These are phyloP conservation scores for Boletus albobrunnescens DNA, from an alignment of 1,284 basidiomycete genomes.

Conservation along the genomic window DNA sequence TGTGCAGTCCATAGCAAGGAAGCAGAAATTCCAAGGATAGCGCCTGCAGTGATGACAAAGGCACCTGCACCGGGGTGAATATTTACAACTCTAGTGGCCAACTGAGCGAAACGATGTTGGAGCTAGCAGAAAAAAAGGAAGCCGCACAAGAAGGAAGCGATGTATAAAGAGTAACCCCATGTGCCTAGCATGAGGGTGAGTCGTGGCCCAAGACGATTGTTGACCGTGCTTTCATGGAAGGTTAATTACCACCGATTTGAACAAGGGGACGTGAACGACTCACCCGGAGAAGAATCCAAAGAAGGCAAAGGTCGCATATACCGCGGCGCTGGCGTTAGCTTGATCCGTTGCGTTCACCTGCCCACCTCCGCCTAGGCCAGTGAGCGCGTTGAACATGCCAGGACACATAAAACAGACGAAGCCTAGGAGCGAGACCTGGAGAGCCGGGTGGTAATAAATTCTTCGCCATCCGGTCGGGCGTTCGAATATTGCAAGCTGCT, in stretches of 20 bases:
- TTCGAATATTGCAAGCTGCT: constrained; percentile 21
- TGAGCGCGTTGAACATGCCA: constrained; percentile 33
- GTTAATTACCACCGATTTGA: neutral
- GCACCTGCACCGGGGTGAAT: constrained; percentile 39
- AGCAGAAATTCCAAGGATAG: constrained; percentile 59
- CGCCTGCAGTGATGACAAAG: constrained; percentile 55
- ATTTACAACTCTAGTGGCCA: constrained; percentile 44
- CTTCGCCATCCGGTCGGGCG: constrained; percentile 31
- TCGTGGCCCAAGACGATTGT: constrained; percentile 52
- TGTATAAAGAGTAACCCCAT: constrained; percentile 49
- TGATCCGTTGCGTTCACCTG: constrained; percentile 31
- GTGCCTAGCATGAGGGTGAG: constrained; percentile 53
- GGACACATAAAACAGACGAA: constrained; percentile 41
- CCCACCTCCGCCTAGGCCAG: constrained; percentile 40
- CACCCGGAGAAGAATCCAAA: constrained; percentile 47
- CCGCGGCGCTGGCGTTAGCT: constrained; percentile 39
- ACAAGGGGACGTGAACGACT: too few species aligned
- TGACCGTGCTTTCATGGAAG: constrained; percentile 40
- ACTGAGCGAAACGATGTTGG: neutral
- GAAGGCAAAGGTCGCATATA: constrained; percentile 42
- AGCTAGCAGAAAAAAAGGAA: constrained; percentile 15
- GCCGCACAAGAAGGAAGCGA: constrained; percentile 37
- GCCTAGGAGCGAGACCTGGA: constrained; percentile 35
- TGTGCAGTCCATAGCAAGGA: constrained; percentile 66
- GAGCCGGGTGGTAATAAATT: constrained; percentile 35